A percentile compares a stretch with the other conserved stretches of the same genome.
Evolutionary conservation across 2,329 filamentous ascomycete species (phyloP).

Genomic region (Xylaria sp.): DNA sequence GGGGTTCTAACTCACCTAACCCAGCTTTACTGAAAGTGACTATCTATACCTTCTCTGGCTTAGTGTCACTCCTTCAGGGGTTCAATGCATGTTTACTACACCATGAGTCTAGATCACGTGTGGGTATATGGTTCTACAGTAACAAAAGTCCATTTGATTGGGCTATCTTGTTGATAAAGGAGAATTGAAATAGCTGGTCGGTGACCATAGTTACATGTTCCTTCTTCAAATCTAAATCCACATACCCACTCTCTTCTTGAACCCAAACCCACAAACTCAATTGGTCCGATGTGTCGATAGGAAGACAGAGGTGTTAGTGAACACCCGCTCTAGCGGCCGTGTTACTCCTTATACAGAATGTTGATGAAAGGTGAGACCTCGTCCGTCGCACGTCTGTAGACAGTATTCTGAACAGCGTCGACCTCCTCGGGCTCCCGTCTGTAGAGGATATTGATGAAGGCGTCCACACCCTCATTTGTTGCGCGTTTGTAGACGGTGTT

Average conservation of each 20-base stretch:
- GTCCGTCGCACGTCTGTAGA: neutral
- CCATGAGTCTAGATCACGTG: too few species aligned
- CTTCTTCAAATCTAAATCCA: neutral
- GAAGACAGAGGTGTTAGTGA: too few species aligned
- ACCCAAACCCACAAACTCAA: too few species aligned
- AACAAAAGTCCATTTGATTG: neutral
- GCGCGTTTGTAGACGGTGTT: neutral
- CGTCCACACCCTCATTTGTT: too few species aligned
- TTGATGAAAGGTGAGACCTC: neutral
- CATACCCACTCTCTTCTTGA: neutral
- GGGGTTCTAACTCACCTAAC: neutral
- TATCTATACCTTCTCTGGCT: neutral
- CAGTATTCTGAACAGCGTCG: neutral
- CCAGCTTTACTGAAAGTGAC: neutral
- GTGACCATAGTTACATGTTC: neutral
- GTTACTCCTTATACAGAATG: too few species aligned
- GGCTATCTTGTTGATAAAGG: neutral
- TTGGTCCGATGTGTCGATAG: too few species aligned
- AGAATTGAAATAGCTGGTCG: neutral
- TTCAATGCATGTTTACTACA: too few species aligned
- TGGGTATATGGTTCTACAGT: too few species aligned
- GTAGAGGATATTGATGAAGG: neutral
- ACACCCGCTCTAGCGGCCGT: neutral
- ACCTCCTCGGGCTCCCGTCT: neutral
- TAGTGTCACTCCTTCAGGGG: neutral